A percentile compares a stretch with the other conserved stretches of the same genome.
These are phyloP conservation scores for Leccinum arenicola DNA, from an alignment of 768 basidiomycete species.

Conservation along the genomic window DNA sequence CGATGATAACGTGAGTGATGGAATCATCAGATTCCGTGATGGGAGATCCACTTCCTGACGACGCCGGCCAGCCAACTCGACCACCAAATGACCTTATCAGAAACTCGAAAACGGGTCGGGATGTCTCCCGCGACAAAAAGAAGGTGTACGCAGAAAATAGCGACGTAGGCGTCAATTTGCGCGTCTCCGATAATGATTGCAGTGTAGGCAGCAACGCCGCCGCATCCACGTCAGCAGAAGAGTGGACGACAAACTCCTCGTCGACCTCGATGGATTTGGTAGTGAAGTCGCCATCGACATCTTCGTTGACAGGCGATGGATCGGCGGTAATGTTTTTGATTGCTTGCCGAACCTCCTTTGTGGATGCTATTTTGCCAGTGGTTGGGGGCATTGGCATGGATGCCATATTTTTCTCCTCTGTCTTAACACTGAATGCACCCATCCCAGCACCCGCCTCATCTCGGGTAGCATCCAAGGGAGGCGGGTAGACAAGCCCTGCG, in stretches of 20 bases:
- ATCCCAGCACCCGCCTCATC: constrained; percentile 87
- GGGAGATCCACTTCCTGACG: constrained; percentile 80
- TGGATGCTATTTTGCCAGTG: constrained; percentile 41
- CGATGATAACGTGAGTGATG: constrained; percentile 95
- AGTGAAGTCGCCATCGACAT: constrained; percentile 37
- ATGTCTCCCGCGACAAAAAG: constrained; percentile 91
- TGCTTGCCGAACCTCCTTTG: constrained; percentile 51
- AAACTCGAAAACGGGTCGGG: constrained; percentile 92
- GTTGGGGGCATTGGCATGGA: constrained; percentile 18
- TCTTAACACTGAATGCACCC: constrained; percentile 79
- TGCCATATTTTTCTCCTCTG: constrained; percentile 30
- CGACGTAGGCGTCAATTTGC: constrained; percentile 52
- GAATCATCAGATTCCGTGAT: constrained; percentile 72
- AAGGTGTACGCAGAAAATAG: constrained; percentile 87
- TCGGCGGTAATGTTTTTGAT: constrained; percentile 43
- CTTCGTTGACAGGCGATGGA: constrained; percentile 27
- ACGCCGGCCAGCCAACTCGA: constrained; percentile 82
- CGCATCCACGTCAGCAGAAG: constrained; percentile 49
- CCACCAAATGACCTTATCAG: constrained; percentile 90
- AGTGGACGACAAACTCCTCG: constrained; percentile 69
- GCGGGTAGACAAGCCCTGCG: constrained; percentile 90
- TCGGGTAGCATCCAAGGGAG: constrained; percentile 76
- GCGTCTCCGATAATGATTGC: constrained; percentile 58
- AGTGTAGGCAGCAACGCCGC: constrained; percentile 61
- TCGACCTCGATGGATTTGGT: constrained; percentile 35